Percentiles rank a stretch among this genome's conserved stretches.
These are phyloP conservation scores for Ophiorrhiza pumila DNA, from an alignment of 257 asterid genomes.

Conservation along the genomic window DNA sequence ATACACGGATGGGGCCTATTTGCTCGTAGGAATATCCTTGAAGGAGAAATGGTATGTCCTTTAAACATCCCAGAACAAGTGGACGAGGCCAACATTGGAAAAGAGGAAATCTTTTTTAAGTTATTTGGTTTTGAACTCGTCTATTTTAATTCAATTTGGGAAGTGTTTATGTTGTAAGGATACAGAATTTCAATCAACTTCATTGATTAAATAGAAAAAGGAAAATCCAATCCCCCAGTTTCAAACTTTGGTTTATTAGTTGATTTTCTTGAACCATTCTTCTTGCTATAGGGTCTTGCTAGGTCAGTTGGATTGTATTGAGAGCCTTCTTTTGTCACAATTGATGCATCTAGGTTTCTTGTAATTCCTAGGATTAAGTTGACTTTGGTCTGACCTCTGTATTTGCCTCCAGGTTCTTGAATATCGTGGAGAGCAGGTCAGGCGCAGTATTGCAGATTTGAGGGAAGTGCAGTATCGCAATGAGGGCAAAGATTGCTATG, in stretches of 20 bases:
- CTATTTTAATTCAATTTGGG: too few species aligned
- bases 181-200: background rate
- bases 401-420: conserved; percentile 74
- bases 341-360: background rate
- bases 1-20: conserved; percentile 99
- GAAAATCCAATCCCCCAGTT: background rate
- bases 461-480: conserved; percentile 85
- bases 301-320: background rate
- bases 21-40: conserved; percentile 78
- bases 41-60: conserved; percentile 88
- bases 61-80: background rate
- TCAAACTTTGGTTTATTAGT: background rate
- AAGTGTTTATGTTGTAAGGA: background rate
- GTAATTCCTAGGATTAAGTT: background rate
- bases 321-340: background rate
- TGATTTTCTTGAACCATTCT: background rate
- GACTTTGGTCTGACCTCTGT: background rate
- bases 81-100: background rate
- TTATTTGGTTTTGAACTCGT: background rate
- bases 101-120: background rate
- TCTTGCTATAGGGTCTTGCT: background rate
- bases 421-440: conserved; percentile 97
- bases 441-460: conserved; percentile 91
- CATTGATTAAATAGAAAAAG: background rate
- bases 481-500: conserved; percentile 95